Evolutionary conservation across 164 flowering plant genomes (phyloP).

Genomic region (Nymphaea colorata): DNA sequence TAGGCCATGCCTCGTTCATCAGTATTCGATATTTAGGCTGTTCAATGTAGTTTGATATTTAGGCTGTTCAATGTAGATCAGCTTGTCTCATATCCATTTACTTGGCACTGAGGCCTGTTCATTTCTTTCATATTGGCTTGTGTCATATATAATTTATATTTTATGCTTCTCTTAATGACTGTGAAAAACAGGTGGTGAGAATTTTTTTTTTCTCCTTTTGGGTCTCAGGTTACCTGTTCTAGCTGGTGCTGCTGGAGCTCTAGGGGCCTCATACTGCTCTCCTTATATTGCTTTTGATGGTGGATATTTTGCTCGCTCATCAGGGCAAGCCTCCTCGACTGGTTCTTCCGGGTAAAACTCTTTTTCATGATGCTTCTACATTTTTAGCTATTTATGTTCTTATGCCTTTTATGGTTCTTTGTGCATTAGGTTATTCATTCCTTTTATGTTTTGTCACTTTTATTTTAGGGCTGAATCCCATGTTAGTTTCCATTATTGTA

Average conservation of each 20-base stretch:
- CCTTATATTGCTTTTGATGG: conserved; percentile 86
- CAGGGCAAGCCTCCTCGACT: conserved; percentile 50
- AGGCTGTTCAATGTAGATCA: neutral
- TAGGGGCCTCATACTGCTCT: conserved; percentile 61
- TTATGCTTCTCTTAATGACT: too few relatives aligned
- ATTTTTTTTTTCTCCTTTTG: neutral
- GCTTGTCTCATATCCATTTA: neutral
- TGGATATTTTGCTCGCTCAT: conserved; percentile 51
- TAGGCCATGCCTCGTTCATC: too few relatives aligned
- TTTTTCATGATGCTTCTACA: too few relatives aligned
- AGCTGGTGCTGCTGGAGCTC: conserved; percentile 84
- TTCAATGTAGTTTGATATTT: too few relatives aligned
- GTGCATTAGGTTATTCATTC: too few relatives aligned
- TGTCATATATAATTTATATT: too few relatives aligned
- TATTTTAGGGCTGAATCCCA: too few relatives aligned
- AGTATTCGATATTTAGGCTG: too few relatives aligned
- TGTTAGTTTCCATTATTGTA: too few relatives aligned
- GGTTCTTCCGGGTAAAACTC: conserved; percentile 48
- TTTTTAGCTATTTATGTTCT: too few relatives aligned
- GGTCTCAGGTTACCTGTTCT: conserved; percentile 70
- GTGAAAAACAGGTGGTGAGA: neutral
- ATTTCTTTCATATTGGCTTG: neutral
- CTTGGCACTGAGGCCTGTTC: neutral
- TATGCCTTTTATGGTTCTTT: too few relatives aligned
- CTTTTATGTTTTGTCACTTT: too few relatives aligned